Evolutionary conservation across 1,139 yeast species (phyloP).

Genomic region (Pichia sp.): DNA sequence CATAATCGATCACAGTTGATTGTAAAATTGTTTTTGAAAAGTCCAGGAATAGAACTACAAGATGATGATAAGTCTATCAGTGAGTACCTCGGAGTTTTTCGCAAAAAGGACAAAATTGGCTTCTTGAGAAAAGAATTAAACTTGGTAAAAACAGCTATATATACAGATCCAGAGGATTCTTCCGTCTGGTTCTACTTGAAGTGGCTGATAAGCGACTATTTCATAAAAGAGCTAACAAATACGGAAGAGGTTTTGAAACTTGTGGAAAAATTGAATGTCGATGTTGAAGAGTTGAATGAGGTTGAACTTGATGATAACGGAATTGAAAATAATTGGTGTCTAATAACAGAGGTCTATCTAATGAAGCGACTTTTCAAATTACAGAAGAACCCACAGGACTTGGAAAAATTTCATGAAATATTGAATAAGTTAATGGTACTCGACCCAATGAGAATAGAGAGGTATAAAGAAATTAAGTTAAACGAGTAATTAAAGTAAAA

Average conservation of each 20-base stretch:
- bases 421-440: constrained; percentile 45
- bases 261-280: constrained; percentile 29
- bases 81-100: constrained; percentile 24
- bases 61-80: constrained; percentile 20
- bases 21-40: constrained; percentile 42
- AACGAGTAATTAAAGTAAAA: not conserved
- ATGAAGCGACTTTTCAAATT: constrained; percentile 23
- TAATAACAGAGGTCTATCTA: constrained; percentile 47
- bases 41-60: constrained; percentile 29
- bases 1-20: constrained; percentile 78
- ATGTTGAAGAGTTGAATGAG: constrained; percentile 53
- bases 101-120: constrained; percentile 19
- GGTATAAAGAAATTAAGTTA: constrained; percentile 37
- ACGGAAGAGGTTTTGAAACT: constrained; percentile 21
- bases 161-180: constrained; percentile 90
- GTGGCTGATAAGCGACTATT: constrained; percentile 67
- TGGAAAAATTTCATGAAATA: constrained; percentile 8
- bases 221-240: constrained; percentile 33
- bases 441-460: constrained; percentile 68
- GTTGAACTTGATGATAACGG: constrained; percentile 56
- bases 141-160: constrained; percentile 76
- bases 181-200: constrained; percentile 86
- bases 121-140: constrained; percentile 58
- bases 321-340: constrained; percentile 63
- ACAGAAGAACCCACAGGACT: not conserved